Percentiles rank a stretch among this genome's conserved stretches.
phyloP scores from a whole-genome alignment of 805 yeast species.

The Yarrowia deformans region DNA sequence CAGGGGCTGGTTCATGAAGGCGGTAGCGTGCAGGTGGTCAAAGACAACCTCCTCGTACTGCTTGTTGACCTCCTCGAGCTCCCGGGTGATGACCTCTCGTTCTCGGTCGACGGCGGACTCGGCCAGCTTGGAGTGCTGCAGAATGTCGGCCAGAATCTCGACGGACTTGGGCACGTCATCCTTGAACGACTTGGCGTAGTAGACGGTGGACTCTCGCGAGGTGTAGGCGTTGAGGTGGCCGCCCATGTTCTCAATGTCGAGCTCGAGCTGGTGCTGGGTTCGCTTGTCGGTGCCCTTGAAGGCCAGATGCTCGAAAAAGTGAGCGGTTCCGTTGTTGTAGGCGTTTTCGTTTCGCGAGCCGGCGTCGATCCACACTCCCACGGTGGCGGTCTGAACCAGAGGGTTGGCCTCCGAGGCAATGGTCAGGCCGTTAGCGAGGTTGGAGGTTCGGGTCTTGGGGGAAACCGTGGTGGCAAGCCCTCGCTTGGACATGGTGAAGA shows the following conservation, averaged over 20 bases:
- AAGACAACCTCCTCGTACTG: conserved; percentile 98
- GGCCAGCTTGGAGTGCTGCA: conserved; percentile 85
- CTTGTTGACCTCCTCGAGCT: conserved; percentile 96
- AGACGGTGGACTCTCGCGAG: conserved; percentile 95
- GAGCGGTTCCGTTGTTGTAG: conserved; percentile 93
- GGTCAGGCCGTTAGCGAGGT: conserved; percentile 87
- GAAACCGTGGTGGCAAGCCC: conserved; percentile 39
- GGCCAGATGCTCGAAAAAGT: conserved; percentile 94
- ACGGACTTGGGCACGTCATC: conserved; percentile 84
- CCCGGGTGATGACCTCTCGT: conserved; percentile 94
- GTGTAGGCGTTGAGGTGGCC: conserved; percentile 99
- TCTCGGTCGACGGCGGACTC: conserved; percentile 90
- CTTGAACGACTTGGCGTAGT: conserved; percentile 86
- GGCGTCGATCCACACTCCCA: conserved; percentile 98
- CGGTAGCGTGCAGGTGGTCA: conserved; percentile 93
- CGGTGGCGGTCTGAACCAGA: conserved; percentile 90
- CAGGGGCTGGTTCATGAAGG: conserved; percentile 87
- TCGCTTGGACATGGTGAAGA: conserved; percentile 34
- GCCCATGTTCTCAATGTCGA: conserved; percentile 95
- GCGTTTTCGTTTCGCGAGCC: conserved; percentile 95
- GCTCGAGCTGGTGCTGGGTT: conserved; percentile 80
- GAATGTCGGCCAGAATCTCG: conserved; percentile 86
- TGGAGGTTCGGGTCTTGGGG: conserved; percentile 69
- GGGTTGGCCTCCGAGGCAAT: conserved; percentile 92
- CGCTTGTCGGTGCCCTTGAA: conserved; percentile 91